These are phyloP conservation scores for Pythium utonaiense DNA, from an alignment of 352 stramenopile genomes.

Conservation along the genomic window DNA sequence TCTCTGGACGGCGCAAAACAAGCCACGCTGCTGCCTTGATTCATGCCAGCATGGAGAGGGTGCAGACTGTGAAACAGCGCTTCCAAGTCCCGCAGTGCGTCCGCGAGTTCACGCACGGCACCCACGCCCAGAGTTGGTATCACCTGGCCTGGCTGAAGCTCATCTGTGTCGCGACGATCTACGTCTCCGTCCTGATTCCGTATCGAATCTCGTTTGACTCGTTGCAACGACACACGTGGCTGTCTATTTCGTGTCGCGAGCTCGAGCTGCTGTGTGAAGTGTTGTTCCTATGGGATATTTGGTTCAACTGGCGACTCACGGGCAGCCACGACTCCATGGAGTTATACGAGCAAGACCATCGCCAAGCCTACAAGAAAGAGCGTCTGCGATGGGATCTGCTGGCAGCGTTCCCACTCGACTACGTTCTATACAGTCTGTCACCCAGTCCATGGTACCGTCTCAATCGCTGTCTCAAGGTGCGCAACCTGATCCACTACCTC, in stretches of 20 bases:
- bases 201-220: constrained; percentile 54
- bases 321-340: constrained; percentile 41
- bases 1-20: constrained; percentile 4
- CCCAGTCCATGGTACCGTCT: constrained; percentile 34
- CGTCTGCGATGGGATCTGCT: constrained; percentile 38
- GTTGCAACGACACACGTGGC: constrained; percentile 23
- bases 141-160: constrained; percentile 54
- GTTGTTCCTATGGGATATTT: constrained; percentile 55
- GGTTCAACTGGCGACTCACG: constrained; percentile 47
- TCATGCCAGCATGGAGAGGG: neutral
- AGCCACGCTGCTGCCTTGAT: constrained; percentile 9
- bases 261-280: constrained; percentile 47
- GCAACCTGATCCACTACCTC: constrained; percentile 54
- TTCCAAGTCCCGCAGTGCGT: neutral
- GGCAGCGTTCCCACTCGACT: constrained; percentile 42
- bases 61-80: neutral
- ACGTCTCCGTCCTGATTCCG: constrained; percentile 42
- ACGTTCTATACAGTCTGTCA: constrained; percentile 33
- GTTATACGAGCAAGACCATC: constrained; percentile 50
- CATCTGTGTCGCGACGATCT: constrained; percentile 33
- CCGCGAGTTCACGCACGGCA: constrained; percentile 24
- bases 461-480: constrained; percentile 46
- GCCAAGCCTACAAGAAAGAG: constrained; percentile 40
- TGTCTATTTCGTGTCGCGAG: constrained; percentile 27
- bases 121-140: constrained; percentile 37